A percentile compares a stretch with the other conserved stretches of the same genome.
These are phyloP conservation scores for Cercospora sojina DNA, from an alignment of 2,329 filamentous ascomycete species.

Conservation along the genomic window DNA sequence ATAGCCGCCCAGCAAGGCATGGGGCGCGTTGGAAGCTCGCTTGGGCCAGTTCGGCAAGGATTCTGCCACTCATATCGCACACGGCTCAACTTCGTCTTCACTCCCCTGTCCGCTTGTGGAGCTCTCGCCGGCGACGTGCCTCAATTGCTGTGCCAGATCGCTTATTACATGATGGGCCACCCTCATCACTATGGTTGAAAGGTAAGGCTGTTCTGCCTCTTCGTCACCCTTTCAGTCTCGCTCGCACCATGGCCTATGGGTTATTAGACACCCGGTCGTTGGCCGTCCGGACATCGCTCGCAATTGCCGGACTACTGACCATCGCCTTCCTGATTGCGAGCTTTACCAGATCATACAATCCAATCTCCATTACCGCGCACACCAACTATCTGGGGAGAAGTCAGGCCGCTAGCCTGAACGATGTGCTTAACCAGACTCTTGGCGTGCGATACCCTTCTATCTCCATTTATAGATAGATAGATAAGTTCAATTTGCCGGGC, in stretches of 20 bases:
- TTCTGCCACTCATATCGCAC: neutral
- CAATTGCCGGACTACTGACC: neutral
- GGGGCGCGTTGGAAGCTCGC: neutral
- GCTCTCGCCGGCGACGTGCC: neutral
- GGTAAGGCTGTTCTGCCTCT: neutral
- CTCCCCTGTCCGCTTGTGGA: neutral
- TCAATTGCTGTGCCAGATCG: neutral
- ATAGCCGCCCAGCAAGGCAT: neutral
- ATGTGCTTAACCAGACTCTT: slow-evolving; percentile 21
- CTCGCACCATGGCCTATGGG: neutral
- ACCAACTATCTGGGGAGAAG: neutral
- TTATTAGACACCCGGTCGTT: neutral
- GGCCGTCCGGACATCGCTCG: neutral
- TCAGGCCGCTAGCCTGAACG: slow-evolving; percentile 6
- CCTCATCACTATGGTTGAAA: neutral
- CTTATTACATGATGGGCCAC: neutral
- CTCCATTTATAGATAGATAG: neutral
- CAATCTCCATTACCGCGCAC: neutral
- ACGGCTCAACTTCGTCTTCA: neutral
- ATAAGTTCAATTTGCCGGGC: too few species aligned
- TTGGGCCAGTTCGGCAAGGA: neutral
- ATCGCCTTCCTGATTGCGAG: neutral
- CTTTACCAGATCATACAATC: neutral
- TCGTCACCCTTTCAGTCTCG: neutral
- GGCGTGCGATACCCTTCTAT: slow-evolving; percentile 14